Percentiles rank a stretch among this genome's conserved stretches.
phyloP scores from a whole-genome alignment of 2,329 filamentous ascomycete species.

The Rhinocladiella mackenziei region DNA sequence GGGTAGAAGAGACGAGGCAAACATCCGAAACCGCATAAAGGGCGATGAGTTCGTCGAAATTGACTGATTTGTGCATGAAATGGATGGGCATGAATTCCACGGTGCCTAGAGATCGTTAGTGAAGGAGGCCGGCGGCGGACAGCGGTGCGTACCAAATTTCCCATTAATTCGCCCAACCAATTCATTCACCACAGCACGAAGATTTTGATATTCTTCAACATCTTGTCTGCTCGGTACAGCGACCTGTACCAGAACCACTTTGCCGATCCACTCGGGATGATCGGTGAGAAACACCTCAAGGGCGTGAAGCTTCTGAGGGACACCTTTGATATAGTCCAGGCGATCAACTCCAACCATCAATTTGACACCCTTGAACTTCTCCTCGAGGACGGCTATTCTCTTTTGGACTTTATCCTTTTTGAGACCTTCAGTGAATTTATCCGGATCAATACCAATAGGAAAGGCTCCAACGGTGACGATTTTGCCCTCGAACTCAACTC shows the following conservation, averaged over 20 bases:
- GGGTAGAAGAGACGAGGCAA: conserved; percentile 89
- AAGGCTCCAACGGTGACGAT: conserved; percentile 91
- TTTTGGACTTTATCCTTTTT: conserved; percentile 81
- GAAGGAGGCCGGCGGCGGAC: conserved; percentile 4
- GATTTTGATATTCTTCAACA: conserved; percentile 96
- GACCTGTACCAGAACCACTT: conserved; percentile 92
- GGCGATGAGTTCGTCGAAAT: conserved; percentile 89
- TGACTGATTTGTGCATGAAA: conserved; percentile 94
- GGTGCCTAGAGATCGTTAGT: conserved; percentile 54
- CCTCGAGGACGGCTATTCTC: conserved; percentile 76
- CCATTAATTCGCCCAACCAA: conserved; percentile 95
- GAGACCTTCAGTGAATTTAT: conserved; percentile 88
- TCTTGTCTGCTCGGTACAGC: conserved; percentile 92
- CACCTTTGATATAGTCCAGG: conserved; percentile 97
- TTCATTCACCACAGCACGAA: conserved; percentile 93
- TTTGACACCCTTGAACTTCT: conserved; percentile 93
- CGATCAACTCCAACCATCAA: conserved; percentile 95
- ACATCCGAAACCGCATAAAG: conserved; percentile 90
- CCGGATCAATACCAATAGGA: conserved; percentile 95
- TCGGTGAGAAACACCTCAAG: conserved; percentile 95
- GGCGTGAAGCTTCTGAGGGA: conserved; percentile 94
- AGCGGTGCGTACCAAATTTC: conserved; percentile 63
- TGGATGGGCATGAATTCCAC: conserved; percentile 99
- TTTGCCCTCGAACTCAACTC: conserved; percentile 83
- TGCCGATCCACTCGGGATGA: conserved; percentile 96